A percentile compares a stretch with the other conserved stretches of the same genome.
These are phyloP conservation scores for Amesomyces nigricolor DNA, from an alignment of 2,329 filamentous ascomycete genomes.

Conservation along the genomic window DNA sequence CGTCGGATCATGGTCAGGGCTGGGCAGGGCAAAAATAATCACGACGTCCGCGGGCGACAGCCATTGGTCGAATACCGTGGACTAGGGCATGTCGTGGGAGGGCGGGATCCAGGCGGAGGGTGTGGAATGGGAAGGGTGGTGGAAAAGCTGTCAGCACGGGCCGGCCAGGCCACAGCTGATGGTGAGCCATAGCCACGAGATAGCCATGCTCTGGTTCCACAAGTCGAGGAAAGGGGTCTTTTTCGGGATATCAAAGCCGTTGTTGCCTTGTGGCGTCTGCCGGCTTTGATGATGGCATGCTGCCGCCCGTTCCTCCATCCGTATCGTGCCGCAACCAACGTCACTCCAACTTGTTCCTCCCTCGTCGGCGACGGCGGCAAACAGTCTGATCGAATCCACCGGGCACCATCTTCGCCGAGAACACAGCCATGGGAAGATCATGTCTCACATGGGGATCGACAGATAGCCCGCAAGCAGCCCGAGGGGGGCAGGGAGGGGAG, in stretches of 20 bases:
- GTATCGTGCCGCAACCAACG: neutral
- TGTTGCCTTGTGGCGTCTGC: conserved; percentile 17
- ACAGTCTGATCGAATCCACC: no score
- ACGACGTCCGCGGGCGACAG: neutral
- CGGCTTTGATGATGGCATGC: neutral
- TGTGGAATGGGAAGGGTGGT: conserved; percentile 1
- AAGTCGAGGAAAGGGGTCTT: neutral
- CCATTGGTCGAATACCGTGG: conserved; percentile 24
- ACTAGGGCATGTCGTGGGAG: conserved; percentile 9
- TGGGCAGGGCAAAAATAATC: conserved; percentile 23
- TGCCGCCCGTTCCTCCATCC: neutral
- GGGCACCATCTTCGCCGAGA: neutral
- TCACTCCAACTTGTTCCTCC: no score
- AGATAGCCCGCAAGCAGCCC: neutral
- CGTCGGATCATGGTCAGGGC: conserved; percentile 13
- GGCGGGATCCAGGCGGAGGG: conserved; percentile 9
- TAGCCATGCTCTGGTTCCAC: neutral
- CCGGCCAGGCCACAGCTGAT: conserved; percentile 5
- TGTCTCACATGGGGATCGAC: conserved; percentile 6
- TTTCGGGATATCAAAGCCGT: neutral
- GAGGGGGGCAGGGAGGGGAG: neutral
- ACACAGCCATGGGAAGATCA: neutral
- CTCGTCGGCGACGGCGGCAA: no score
- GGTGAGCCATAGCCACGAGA: conserved; percentile 13
- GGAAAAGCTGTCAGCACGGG: conserved; percentile 14